Base-by-base conservation (phyloP, 345 rosid genomes). In the Citrus reticulata region DNA sequence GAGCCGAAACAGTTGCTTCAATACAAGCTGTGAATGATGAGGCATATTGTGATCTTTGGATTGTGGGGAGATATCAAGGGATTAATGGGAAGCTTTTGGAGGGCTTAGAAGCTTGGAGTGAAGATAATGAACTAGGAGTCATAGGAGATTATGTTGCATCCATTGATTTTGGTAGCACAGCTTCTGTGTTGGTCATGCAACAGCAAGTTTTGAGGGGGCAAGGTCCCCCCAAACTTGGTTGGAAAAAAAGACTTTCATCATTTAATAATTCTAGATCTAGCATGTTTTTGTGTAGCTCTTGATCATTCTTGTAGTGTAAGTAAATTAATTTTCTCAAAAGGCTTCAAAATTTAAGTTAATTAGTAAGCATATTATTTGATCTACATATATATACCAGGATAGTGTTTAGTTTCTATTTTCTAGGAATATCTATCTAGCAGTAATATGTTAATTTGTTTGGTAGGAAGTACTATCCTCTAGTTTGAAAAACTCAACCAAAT, bases 161-260 rank as follows among this genome's bases (percentile, higher is more conserved):
- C 3, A 40, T 37, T 14, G 91, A 90, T 49, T 91, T 89, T 24
- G 85, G 86, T 35, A 74, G 85, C 6, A 73, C 83, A 0, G 91
- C 90, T n/a, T 91, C 97, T 17, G 87, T 95, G 22, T 82, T 95
- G 78, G 95, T 92, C 7, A 76, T 92, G 63, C 98, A 93, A 22
- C 94, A 92, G 75, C 98, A 95, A 72, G 69, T 93, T 29, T 29
- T 90, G 79, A 85, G 92, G 76, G 81, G 71, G 14, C 78, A 73
- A 57, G 78, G 62, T 32, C 9, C 70, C 54, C 17, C 58, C 30
- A 9, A 11, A 29, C 25, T 11, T 20, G 39, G 40, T 2, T 25
- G 9, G 6, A 13, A 7, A 40, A 10, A 9, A 2, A 64, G 13
- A 32, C 8, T 75, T 32, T 1, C 29, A 20, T 75, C 49, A 46